Conservation (phyloP, 2,329 filamentous ascomycete species). For the Fusarium armeniacum region DNA sequence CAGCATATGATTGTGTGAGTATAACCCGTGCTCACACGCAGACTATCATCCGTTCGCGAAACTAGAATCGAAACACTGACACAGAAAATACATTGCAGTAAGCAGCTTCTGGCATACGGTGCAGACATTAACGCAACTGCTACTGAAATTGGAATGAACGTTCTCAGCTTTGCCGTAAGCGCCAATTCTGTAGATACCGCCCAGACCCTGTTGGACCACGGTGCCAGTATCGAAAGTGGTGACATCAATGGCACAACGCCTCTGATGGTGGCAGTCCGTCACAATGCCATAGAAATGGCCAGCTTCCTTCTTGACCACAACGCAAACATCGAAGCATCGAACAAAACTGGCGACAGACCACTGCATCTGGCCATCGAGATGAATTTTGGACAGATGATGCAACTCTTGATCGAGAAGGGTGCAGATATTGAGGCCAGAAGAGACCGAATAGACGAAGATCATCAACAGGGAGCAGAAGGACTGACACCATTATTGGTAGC, state of each 20-base stretch:
- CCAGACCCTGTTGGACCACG: background rate
- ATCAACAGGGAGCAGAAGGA: background rate
- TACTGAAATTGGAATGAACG: background rate
- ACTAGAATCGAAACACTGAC: background rate
- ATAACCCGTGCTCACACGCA: background rate
- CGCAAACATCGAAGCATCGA: background rate
- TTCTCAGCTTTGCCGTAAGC: background rate
- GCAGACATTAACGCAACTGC: background rate
- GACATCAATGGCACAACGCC: background rate
- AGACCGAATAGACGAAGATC: fast-evolving
- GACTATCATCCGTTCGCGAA: background rate
- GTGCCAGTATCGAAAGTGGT: background rate
- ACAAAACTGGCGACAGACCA: background rate
- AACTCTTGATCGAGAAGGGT: background rate
- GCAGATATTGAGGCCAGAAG: background rate
- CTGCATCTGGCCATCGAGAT: background rate
- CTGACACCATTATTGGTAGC: background rate
- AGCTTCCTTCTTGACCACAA: background rate
- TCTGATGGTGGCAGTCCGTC: background rate
- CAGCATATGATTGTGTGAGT: background rate
- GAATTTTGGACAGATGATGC: background rate
- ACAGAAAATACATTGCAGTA: background rate
- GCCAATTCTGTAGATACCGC: background rate
- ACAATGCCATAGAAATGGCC: background rate
- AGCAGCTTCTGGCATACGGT: background rate